Evolutionary conservation across 1,139 yeast genomes (phyloP).

Genomic region (Blastobotrys serpentis): DNA sequence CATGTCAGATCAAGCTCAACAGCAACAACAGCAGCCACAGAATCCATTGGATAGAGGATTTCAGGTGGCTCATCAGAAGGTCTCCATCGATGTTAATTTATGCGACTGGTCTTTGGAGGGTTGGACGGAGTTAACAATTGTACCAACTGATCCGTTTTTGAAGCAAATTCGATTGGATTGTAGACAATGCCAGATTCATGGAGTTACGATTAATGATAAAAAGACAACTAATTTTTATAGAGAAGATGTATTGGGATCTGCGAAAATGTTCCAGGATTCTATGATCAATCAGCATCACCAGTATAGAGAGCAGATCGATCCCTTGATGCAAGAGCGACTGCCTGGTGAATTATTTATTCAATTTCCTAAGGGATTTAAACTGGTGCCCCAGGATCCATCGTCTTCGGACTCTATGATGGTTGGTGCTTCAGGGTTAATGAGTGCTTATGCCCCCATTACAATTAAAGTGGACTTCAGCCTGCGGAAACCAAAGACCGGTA

Average conservation of each 20-base stretch:
- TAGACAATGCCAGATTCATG: conserved; percentile 66
- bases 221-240: conserved; percentile 48
- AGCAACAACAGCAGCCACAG: conserved; percentile 3
- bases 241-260: conserved; percentile 50
- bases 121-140: conserved; percentile 74
- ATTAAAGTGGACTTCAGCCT: conserved; percentile 68
- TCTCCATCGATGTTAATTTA: conserved; percentile 66
- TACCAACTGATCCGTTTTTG: conserved; percentile 64
- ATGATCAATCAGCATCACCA: conserved; percentile 62
- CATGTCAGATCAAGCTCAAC: conserved; percentile 14
- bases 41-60: conserved; percentile 35
- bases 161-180: conserved; percentile 72
- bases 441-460: conserved; percentile 55
- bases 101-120: conserved; percentile 57
- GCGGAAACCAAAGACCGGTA: conserved; percentile 69
- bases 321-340: conserved; percentile 50
- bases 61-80: conserved; percentile 66
- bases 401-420: conserved; percentile 31
- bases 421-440: conserved; percentile 22
- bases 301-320: conserved; percentile 60
- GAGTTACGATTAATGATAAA: conserved; percentile 62
- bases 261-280: conserved; percentile 46
- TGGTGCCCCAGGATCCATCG: conserved; percentile 36
- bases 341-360: conserved; percentile 70
- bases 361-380: conserved; percentile 68